Base-by-base conservation (phyloP, 495 filamentous ascomycete genomes). In the Aspergillus kassunensis region DNA sequence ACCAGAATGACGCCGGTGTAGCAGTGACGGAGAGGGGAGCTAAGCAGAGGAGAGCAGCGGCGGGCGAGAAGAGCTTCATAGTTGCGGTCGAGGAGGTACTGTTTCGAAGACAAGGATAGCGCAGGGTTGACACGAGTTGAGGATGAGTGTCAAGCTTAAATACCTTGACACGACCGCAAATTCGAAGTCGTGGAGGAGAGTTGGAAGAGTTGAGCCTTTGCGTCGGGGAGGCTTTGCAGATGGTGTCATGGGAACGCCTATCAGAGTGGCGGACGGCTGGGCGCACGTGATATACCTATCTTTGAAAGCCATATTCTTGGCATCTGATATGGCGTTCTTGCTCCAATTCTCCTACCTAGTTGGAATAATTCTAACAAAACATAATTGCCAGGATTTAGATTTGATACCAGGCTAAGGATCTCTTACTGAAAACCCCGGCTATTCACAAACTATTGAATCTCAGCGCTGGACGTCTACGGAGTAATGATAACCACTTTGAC, bases 21-120 rank as follows among this genome's bases (percentile, higher is more conserved):
- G 69, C 70, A n/a, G 64, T 63, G 49, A 57, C 54, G 41, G 63
- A 58, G 37, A 70, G 56, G 43, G 62, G 68, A 57, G 66, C 63
- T 16, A 69, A 46, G 53, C 64, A 57, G 50, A 68, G 58, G 49
- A 69, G 51, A 48, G 68, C 31, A 33, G 62, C 56, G 44, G 71
- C 53, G 35, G 63, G 40, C 52, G 65, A 65, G 62, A 72, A 64
- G 70, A 80, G 56, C 68, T 73, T 80, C 77, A 80, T 80, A 52
- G 43, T 58, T 45, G 60, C 57, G 49, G 24, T 20, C 25, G 6
- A 45, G 13, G 18, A 24, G 8, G 36, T 19, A 11, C 15, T 13
- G 30, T 13, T 16, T 35, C n/a, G 21, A 29, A 7, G 23, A 24
- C 24, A 11, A 31, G n/a, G 24, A 24, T 24, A 31, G 30, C 11